Conservation (phyloP, 208 protist species). For the Crithidia fasciculata region DNA sequence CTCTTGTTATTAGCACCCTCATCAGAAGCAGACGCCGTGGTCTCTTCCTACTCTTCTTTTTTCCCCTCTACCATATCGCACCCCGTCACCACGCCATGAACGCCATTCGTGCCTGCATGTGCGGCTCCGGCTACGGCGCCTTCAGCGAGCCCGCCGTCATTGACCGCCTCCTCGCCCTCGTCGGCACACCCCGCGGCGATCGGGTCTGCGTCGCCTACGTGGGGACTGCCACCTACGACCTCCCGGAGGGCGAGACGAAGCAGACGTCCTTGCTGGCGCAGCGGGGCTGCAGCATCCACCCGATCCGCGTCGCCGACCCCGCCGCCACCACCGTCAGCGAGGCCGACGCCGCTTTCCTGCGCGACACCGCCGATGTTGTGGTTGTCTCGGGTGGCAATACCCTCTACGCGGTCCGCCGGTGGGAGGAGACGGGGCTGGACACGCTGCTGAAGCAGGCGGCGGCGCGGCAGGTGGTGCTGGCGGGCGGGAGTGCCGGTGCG, state of each 20-base stretch:
- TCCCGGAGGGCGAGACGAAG: conserved; percentile 37
- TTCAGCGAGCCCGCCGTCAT: conserved; percentile 56
- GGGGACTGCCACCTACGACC: conserved; percentile 90
- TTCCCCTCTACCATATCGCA: neutral
- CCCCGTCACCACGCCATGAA: conserved; percentile 8
- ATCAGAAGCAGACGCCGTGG: too few species aligned
- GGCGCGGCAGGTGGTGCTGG: conserved; percentile 60
- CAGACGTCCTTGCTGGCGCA: conserved; percentile 58
- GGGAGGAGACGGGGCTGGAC: conserved; percentile 84
- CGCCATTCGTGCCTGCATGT: conserved; percentile 69
- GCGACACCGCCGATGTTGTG: conserved; percentile 65
- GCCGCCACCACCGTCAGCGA: conserved; percentile 26
- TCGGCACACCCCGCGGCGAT: conserved; percentile 24
- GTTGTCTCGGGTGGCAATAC: conserved; percentile 91
- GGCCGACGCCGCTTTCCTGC: conserved; percentile 40
- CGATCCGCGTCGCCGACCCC: conserved; percentile 68
- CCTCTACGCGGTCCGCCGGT: conserved; percentile 89
- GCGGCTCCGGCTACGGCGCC: conserved; percentile 60
- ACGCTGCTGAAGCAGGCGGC: conserved; percentile 44
- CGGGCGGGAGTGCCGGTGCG: conserved; percentile 87
- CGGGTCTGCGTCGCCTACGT: conserved; percentile 77
- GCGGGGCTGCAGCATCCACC: conserved; percentile 57
- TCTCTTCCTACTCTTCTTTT: neutral
- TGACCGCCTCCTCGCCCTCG: conserved; percentile 67
- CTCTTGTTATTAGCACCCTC: too few species aligned